Evolutionary conservation across 176 grass and related monocot genomes (phyloP), one percentile per base, ranked within the genome.

Genomic region (Oryza australiensis): DNA sequence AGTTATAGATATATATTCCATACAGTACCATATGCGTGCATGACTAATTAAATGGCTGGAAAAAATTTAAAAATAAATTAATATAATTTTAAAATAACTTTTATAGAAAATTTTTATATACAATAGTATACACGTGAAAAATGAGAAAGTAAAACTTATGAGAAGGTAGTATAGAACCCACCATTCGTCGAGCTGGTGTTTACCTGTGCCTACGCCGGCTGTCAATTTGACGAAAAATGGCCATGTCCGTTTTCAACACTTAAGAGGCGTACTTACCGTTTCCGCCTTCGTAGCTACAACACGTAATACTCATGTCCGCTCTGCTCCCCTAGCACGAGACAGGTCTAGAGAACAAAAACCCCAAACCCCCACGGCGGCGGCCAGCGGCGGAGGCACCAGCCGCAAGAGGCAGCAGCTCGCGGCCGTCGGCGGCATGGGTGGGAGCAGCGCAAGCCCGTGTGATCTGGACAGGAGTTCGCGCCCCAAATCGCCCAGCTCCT

Each of bases 401-500:
- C 45, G 60, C 62, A 40, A 67, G 64, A 67, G 28, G 24, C 66
- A 55, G 53, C 57, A 24, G 14, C 64, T 27, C 27, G 51, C 55
- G 3, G 3, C 30, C 29, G 55, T 30, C 64, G 14, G 55, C 64
- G 14, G 55, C 9, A 89, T 89, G 78, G 73, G 57, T 72, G 34
- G n/a, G 62, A 60, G 46, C 57, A 62, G 82, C 78, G 27, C 24
- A 66, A 89, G 83, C 83, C 88, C 88, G 7, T 89, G 88, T 79
- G 83, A 78, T 37, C 73, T 98, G 76, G 95, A 95, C 41, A 74
- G 26, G 85, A 93, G 13, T 93, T 91, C 14, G 86, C 92, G 26
- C 74, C 88, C 75, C 92, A 90, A 73, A 95, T 98, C 63, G 79
- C 87, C 13, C 82, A 86, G 76, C 95, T 98, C 73, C 82, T 98